These are phyloP conservation scores for Collybia sordida DNA, from an alignment of 768 basidiomycete species.

Conservation along the genomic window DNA sequence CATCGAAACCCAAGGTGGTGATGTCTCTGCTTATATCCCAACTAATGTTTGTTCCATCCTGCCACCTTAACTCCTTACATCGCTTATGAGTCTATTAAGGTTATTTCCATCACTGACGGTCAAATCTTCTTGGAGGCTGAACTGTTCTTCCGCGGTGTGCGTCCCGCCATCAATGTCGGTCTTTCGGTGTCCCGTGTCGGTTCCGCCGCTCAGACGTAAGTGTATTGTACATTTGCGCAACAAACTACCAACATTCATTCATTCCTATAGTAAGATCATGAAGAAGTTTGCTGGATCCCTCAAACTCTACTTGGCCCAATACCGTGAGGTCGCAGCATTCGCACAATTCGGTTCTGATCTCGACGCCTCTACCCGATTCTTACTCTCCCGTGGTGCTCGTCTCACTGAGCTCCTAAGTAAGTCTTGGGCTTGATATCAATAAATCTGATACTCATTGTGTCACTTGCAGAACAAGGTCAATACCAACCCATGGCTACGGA, in stretches of 20 bases:
- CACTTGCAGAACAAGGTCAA: slow-evolving; percentile 86
- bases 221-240: slow-evolving; percentile 6
- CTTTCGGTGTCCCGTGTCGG: slow-evolving; percentile 99
- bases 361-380: slow-evolving; percentile 98
- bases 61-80: slow-evolving; percentile 1
- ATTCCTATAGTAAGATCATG: slow-evolving; percentile 84
- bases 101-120: slow-evolving; percentile 99
- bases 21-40: slow-evolving; percentile 99
- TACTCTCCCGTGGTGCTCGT: slow-evolving; percentile 96
- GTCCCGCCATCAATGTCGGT: slow-evolving; percentile 99
- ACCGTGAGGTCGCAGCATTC: slow-evolving; percentile 99
- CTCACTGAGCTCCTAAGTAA: slow-evolving; percentile 92
- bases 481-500: slow-evolving; percentile 95
- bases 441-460: slow-evolving; percentile 13
- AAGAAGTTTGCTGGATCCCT: slow-evolving; percentile 99
- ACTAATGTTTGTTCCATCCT: slow-evolving; percentile 62
- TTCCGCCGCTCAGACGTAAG: slow-evolving; percentile 98
- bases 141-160: slow-evolving; percentile 99
- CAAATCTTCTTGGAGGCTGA: slow-evolving; percentile 99
- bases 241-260: not conserved
- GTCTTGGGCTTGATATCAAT: slow-evolving; percentile 21
- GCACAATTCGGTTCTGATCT: slow-evolving; percentile 99
- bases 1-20: slow-evolving; percentile 99
- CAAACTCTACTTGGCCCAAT: slow-evolving; percentile 99
- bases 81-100: slow-evolving; percentile 44